Evolutionary conservation across 768 basidiomycete genomes (phyloP), one percentile per base, ranked within the genome.

Genomic region (Mycena pura): DNA sequence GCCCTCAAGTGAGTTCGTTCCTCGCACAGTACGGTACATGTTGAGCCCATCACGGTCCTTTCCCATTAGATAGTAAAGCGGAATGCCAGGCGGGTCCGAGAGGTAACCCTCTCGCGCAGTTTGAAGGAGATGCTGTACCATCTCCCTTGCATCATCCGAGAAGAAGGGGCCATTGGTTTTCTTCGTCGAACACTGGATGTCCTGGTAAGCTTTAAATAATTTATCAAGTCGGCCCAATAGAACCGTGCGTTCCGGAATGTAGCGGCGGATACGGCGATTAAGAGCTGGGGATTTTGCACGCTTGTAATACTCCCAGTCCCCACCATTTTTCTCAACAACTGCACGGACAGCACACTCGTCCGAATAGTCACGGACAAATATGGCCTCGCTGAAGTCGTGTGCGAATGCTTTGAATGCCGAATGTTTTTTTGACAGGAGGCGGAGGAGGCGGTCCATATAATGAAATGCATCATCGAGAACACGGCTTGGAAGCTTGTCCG

Each of bases 1-100:
- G n/a, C n/a, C n/a, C n/a, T n/a, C n/a, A n/a, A n/a, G n/a, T n/a
- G n/a, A n/a, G n/a, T n/a, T n/a, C n/a, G n/a, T n/a, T n/a, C n/a
- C n/a, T n/a, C n/a, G n/a, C n/a, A n/a, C n/a, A n/a, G n/a, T n/a
- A n/a, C n/a, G n/a, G n/a, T n/a, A n/a, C n/a, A n/a, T n/a, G n/a
- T n/a, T n/a, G 3, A 70, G 57, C n/a, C 62, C 62, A 56, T 65
- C 22, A 1, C 34, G 11, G 45, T 70, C n/a, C n/a, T n/a, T n/a
- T n/a, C n/a, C n/a, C n/a, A n/a, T n/a, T n/a, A n/a, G n/a, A n/a
- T n/a, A n/a, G 10, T 65, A 67, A 0, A 70, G 43, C 13, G 32
- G 10, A 8, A 67, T 24, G 13, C 52, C 48, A 17, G 57, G 55
- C n/a, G n/a, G n/a, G n/a, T n/a, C n/a, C n/a, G n/a, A n/a, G n/a